Evolutionary conservation across 2,329 filamentous ascomycete genomes (phyloP).

Genomic region (Phialophora chinensis): DNA sequence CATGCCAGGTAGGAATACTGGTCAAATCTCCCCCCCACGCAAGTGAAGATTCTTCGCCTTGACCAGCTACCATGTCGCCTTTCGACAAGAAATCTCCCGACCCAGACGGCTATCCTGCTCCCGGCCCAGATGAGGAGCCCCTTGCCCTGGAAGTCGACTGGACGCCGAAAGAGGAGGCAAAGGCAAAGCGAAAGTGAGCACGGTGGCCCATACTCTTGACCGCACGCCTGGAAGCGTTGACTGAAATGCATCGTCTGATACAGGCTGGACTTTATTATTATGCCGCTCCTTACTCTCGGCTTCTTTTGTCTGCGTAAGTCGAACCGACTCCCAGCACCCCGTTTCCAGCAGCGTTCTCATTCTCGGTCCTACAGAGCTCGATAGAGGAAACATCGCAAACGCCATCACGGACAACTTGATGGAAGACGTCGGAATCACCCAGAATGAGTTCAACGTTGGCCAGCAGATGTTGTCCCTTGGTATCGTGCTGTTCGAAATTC

Average conservation of each 20-base stretch:
- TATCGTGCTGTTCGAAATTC: constrained; percentile 57
- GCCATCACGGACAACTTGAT: constrained; percentile 61
- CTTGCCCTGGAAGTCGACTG: constrained; percentile 28
- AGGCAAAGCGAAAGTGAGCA: constrained; percentile 33
- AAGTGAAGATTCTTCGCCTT: not conserved
- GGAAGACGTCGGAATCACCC: constrained; percentile 56
- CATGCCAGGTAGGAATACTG: not conserved
- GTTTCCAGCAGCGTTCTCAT: constrained; percentile 29
- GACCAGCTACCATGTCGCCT: not conserved
- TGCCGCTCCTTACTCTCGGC: constrained; percentile 41
- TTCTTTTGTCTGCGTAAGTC: constrained; percentile 46
- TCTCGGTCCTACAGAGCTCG: constrained; percentile 23
- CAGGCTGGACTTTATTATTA: constrained; percentile 39
- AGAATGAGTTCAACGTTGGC: constrained; percentile 62
- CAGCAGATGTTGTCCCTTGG: constrained; percentile 59
- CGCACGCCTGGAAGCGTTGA: not conserved
- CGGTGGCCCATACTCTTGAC: not conserved
- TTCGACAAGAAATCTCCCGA: constrained; percentile 1
- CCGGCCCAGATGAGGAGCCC: constrained; percentile 22
- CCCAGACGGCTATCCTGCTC: constrained; percentile 20
- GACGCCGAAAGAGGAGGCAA: constrained; percentile 31
- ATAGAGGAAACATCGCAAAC: constrained; percentile 53
- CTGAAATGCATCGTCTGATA: not conserved
- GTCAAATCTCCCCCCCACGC: not conserved
- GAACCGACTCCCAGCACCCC: constrained; percentile 26